Conservation (phyloP, 495 filamentous ascomycete species). For the Cercophora sp. region DNA sequence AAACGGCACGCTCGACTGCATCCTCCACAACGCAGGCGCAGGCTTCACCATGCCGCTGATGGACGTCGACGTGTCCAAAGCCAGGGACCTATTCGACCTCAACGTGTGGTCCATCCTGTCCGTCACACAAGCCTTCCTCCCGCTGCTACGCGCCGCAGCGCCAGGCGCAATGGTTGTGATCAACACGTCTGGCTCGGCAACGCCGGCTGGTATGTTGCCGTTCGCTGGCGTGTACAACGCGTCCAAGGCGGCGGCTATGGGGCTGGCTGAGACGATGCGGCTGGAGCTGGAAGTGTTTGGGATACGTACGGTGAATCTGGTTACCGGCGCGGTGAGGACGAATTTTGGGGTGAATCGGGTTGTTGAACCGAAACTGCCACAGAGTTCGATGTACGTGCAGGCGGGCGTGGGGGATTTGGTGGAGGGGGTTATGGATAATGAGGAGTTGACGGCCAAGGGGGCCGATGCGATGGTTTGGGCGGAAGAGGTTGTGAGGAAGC, state of each 20-base stretch:
- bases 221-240: conserved; percentile 36
- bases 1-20: neutral
- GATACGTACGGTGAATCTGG: conserved; percentile 29
- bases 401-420: conserved; percentile 15
- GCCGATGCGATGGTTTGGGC: conserved; percentile 23
- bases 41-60: neutral
- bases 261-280: conserved; percentile 25
- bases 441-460: conserved; percentile 12
- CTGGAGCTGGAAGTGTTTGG: conserved; percentile 33
- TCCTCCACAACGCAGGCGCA: neutral
- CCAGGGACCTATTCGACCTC: neutral
- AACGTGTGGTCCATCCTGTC: conserved; percentile 2
- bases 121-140: conserved; percentile 1
- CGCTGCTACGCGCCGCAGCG: neutral
- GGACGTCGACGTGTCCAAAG: neutral
- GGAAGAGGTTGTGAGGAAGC: conserved; percentile 18
- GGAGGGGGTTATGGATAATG: conserved; percentile 24
- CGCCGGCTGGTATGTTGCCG: conserved; percentile 7
- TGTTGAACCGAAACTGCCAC: conserved; percentile 9
- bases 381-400: conserved; percentile 15
- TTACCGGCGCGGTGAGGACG: conserved; percentile 16
- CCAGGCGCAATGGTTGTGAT: conserved; percentile 21
- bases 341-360: conserved; percentile 7
- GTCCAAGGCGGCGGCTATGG: conserved; percentile 31
- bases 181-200: conserved; percentile 26